Conservation (phyloP, 164 flowering plant genomes). For the Annona cherimola region DNA sequence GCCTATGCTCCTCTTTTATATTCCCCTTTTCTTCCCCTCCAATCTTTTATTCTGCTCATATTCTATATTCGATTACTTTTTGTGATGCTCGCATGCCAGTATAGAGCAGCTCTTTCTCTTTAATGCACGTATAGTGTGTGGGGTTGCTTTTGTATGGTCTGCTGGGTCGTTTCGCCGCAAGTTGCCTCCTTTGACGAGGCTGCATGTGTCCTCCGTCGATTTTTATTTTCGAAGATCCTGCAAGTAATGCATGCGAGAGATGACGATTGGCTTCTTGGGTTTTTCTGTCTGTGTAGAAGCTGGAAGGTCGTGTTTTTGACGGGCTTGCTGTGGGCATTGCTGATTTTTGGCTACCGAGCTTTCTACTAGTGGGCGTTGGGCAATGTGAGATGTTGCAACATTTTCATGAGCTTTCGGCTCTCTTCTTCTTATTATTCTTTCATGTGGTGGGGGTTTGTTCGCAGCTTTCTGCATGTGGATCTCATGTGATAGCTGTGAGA, state of each 20-base stretch:
- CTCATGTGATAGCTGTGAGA: not conserved
- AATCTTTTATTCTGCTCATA: no score
- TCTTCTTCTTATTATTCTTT: no score
- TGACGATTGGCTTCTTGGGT: not conserved
- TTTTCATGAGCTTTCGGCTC: no score
- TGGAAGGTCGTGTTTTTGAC: not conserved
- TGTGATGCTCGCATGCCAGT: not conserved
- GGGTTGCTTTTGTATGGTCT: not conserved
- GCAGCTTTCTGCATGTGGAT: not conserved
- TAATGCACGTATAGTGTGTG: not conserved
- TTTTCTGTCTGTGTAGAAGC: not conserved
- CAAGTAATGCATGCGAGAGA: no score
- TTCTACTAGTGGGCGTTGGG: not conserved
- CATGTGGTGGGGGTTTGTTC: no score
- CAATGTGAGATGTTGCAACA: not conserved
- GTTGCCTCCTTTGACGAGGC: not conserved
- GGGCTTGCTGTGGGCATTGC: not conserved
- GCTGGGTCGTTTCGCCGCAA: not conserved
- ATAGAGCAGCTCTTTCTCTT: not conserved
- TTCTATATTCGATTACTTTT: no score
- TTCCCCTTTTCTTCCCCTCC: no score
- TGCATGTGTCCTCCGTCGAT: no score
- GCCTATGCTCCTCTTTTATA: no score
- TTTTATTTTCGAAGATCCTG: no score
- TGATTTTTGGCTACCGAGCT: not conserved